Conservation (phyloP, 805 yeast species). For the Candida krabiensis region DNA sequence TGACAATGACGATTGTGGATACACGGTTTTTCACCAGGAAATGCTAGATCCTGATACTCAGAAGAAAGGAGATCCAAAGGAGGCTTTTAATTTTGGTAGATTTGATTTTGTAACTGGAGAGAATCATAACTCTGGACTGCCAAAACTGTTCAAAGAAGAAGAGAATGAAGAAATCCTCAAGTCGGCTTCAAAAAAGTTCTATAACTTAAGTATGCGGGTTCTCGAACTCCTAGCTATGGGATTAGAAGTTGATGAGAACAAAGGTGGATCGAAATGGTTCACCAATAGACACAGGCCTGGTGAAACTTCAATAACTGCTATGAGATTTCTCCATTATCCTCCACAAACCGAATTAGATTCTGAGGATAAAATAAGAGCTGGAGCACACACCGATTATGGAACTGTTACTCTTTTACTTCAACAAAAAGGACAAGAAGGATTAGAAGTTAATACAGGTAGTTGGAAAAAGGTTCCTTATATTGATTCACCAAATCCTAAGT, state of each 20-base stretch:
- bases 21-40: slow-evolving; percentile 37
- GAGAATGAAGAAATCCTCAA: slow-evolving; percentile 38
- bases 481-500: slow-evolving; percentile 30
- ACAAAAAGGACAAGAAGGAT: slow-evolving; percentile 63
- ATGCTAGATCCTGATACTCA: slow-evolving; percentile 35
- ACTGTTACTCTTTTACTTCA: slow-evolving; percentile 68
- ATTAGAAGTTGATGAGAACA: slow-evolving; percentile 50
- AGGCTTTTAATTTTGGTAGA: slow-evolving; percentile 63
- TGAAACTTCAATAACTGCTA: slow-evolving; percentile 57
- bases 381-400: slow-evolving; percentile 84
- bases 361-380: slow-evolving; percentile 62
- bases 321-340: slow-evolving; percentile 70
- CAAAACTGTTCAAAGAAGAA: slow-evolving; percentile 45
- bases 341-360: slow-evolving; percentile 45
- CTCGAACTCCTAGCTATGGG: slow-evolving; percentile 58
- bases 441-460: slow-evolving; percentile 51
- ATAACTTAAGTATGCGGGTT: slow-evolving; percentile 7
- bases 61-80: slow-evolving; percentile 58
- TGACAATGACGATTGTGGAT: slow-evolving; percentile 43
- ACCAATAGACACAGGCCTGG: slow-evolving; percentile 50
- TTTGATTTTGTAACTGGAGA: slow-evolving; percentile 50
- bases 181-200: slow-evolving; percentile 5
- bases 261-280: slow-evolving; percentile 57
- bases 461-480: slow-evolving; percentile 68
- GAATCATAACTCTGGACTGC: slow-evolving; percentile 39